phyloP scores from a whole-genome alignment of 345 rosid species.

The Brassica cretica region DNA sequence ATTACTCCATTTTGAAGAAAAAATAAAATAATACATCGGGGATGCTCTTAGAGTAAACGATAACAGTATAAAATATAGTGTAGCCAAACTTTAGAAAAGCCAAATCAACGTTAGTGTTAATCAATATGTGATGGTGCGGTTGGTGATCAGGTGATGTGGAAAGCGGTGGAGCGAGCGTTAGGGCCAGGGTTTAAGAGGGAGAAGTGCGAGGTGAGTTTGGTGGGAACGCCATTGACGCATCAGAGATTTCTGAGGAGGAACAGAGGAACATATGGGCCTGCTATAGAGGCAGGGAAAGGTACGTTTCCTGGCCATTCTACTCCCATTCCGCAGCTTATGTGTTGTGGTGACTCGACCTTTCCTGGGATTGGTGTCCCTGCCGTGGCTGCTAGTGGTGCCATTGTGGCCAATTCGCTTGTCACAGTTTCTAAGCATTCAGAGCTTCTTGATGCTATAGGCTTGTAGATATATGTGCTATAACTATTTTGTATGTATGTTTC shows the following conservation, averaged over 20 bases:
- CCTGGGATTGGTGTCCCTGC: slow-evolving; percentile 95
- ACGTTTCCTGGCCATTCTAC: slow-evolving; percentile 85
- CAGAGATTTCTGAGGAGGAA: slow-evolving; percentile 73
- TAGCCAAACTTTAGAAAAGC: not conserved
- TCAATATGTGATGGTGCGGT: not conserved
- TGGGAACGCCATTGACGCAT: slow-evolving; percentile 89
- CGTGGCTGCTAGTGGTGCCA: slow-evolving; percentile 92
- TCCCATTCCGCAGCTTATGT: slow-evolving; percentile 71
- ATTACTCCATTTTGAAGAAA: too few species aligned
- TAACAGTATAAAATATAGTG: not conserved
- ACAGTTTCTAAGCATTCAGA: slow-evolving; percentile 74
- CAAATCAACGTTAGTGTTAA: not conserved
- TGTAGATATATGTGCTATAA: slow-evolving; percentile 33
- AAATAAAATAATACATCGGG: too few species aligned
- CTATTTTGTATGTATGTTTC: not conserved
- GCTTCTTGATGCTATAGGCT: slow-evolving; percentile 86
- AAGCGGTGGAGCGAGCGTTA: slow-evolving; percentile 78
- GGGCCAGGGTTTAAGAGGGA: slow-evolving; percentile 76
- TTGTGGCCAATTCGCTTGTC: slow-evolving; percentile 83
- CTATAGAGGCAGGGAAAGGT: slow-evolving; percentile 78
- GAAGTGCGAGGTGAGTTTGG: slow-evolving; percentile 76
- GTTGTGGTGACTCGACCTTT: slow-evolving; percentile 93
- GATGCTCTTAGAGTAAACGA: not conserved
- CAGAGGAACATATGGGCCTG: slow-evolving; percentile 88
- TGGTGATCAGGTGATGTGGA: slow-evolving; percentile 74